Evolutionary conservation across 202 grass and related monocot species (phyloP), one percentile per base, ranked within the genome.

Genomic region (Musa balbisiana): DNA sequence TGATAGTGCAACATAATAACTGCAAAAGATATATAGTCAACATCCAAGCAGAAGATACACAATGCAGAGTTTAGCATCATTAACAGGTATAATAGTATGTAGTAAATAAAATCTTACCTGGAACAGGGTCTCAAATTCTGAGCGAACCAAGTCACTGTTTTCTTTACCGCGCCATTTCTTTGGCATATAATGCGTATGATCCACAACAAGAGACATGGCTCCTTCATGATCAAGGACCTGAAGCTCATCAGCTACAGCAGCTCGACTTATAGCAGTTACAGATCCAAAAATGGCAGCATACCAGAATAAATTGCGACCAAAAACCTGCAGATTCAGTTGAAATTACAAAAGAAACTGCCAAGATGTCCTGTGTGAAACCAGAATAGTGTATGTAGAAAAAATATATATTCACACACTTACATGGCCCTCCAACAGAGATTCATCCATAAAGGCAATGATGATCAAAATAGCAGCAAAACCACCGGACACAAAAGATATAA

Each of bases 401-500:
- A 43, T 8, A 43, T 6, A 8, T 43, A 43, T 21, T 55, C 11
- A 54, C 24, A 16, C 14, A 27, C 22, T 17, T 92, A 99, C 95
- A 76, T 99, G 95, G 22, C 91, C 95, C 76, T 99, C 95, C 2
- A 99, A 83, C 67, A 99, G 77, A 73, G 91, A 92, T 92, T 99
- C 95, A n/a, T 88, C 91, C 24, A 99, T 77, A 84, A 95, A 89
- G 75, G 89, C 95, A 70, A 92, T 88, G 16, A 99, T 99, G 65
- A 99, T 92, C 26, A 99, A 55, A 82, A 88, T 88, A 74, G 91
- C 95, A 84, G 91, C 91, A 58, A 99, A 88, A 72, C 95, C 95
- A 82, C 95, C 91, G 87, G 89, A 99, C 64, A 95, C 95, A 90
- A 99, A 99, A 66, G 89, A 99, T 84, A 99, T 80, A 71, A 99